Base-by-base conservation (phyloP, 176 grass and related monocot genomes). In the Carex scoparia region DNA sequence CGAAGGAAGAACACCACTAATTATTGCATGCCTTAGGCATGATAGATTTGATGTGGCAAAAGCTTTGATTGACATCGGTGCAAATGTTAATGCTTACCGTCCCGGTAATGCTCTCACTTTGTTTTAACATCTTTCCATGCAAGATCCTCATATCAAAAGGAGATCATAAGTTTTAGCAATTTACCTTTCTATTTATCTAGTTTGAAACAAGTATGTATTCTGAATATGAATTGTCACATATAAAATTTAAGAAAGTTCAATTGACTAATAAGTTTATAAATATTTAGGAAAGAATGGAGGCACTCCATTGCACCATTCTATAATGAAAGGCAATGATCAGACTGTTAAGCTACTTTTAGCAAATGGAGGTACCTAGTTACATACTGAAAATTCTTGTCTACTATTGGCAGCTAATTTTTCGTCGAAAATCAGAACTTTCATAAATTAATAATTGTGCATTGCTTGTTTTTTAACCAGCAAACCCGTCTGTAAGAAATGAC, bases 281-380 rank as follows among this genome's bases (percentile, higher is more conserved):
- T 81, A 81, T 61, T 59, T 61, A 98, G 91, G 96, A 79, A 87
- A 85, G 35, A 79, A 95, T 84, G 89, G 81, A 59, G 93, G 93
- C 81, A 98, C 93, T 66, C 88, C 96, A 83, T 88, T 98, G 91
- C 96, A 98, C 87, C 96, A 94, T 95, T 93, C 96, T 95, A 87
- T 91, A 30, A 98, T 93, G 85, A 95, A 90, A 87, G 93, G 93
- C 3, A 86, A 88, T 65, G 93, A 91, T 61, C 85, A 79, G 61
- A 92, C 83, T 83, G 88, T 92, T 55, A 88, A 95, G 86, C 87
- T 95, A 62, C 90, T 98, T 83, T 87, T 98, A 60, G 90, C 89
- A 27, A 87, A 93, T 94, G 90, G 93, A 95, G 96, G 96, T 98
- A 84, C 10, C 2, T 55, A 94, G 92, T 93, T 98, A 84, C 57